phyloP scores from a whole-genome alignment of 1,284 basidiomycete species.

The Trichosporon asahii region DNA sequence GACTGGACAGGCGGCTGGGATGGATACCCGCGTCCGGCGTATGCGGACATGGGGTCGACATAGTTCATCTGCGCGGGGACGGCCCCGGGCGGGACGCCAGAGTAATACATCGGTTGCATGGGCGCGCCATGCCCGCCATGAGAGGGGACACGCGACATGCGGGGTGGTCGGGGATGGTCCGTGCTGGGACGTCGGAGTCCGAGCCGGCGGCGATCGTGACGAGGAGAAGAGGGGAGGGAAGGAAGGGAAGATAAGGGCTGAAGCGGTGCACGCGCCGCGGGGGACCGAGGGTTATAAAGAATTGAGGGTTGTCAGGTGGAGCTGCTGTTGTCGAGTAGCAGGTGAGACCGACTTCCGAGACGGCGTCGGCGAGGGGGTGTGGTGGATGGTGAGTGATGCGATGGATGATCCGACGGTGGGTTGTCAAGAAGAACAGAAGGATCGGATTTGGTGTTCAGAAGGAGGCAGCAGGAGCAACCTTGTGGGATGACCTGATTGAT shows the following conservation, averaged over 20 bases:
- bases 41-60: slow-evolving; percentile 17
- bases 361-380: background rate
- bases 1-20: background rate
- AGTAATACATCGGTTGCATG: slow-evolving; percentile 21
- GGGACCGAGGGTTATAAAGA: background rate
- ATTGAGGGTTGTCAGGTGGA: background rate
- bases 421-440: background rate
- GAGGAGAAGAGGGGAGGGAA: background rate
- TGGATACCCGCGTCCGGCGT: slow-evolving; percentile 14
- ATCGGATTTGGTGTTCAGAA: background rate
- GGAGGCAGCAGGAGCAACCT: background rate
- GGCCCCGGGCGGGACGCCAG: slow-evolving; percentile 5
- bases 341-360: background rate
- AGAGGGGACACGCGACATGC: slow-evolving; percentile 22
- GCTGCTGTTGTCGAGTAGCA: background rate
- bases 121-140: slow-evolving; percentile 19
- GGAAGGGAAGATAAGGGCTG: background rate
- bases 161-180: background rate
- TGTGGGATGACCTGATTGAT: no score
- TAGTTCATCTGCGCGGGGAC: slow-evolving; percentile 16
- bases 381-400: background rate
- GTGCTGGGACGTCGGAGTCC: slow-evolving; percentile 3
- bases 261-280: slow-evolving; percentile 4
- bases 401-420: background rate
- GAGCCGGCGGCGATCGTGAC: slow-evolving; percentile 7